Percentiles rank a stretch among this genome's conserved stretches.
Evolutionary conservation across 2,329 filamentous ascomycete species (phyloP).

Genomic region (Amylocarpus encephaloides): DNA sequence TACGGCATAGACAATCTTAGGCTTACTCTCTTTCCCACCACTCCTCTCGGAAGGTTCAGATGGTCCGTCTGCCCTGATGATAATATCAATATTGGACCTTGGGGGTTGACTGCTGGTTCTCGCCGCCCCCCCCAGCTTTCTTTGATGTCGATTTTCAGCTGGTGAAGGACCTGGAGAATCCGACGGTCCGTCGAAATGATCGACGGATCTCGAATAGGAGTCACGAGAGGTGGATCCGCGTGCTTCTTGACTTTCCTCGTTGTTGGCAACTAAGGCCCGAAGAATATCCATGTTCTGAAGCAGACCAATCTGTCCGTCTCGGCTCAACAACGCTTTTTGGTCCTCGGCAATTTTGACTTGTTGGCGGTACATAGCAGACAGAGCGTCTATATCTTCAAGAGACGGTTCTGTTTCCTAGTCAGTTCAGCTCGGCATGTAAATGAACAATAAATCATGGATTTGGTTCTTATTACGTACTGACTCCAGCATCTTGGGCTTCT

Average conservation of each 20-base stretch:
- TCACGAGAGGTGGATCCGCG: slow-evolving; percentile 21
- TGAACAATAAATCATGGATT: not conserved
- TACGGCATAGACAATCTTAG: slow-evolving; percentile 52
- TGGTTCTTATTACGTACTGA: too few species aligned
- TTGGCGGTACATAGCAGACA: slow-evolving; percentile 27
- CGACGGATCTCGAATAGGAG: slow-evolving; percentile 24
- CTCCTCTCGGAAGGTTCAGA: slow-evolving; percentile 21
- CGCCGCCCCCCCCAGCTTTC: slow-evolving; percentile 22
- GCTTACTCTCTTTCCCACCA: slow-evolving; percentile 13
- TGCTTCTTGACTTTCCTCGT: slow-evolving; percentile 18
- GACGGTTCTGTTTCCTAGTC: slow-evolving; percentile 12
- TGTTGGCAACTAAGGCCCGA: slow-evolving; percentile 18
- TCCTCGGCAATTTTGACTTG: slow-evolving; percentile 27
- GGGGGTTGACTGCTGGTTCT: slow-evolving; percentile 29
- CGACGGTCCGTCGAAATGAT: slow-evolving; percentile 26
- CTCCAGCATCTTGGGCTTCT: not conserved
- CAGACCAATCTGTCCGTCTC: slow-evolving; percentile 2
- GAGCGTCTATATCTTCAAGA: slow-evolving; percentile 20
- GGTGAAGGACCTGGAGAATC: slow-evolving; percentile 30
- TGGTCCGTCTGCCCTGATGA: slow-evolving; percentile 18
- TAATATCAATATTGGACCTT: slow-evolving; percentile 14
- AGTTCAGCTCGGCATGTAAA: too few species aligned
- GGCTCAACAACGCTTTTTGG: slow-evolving; percentile 12
- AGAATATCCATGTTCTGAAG: slow-evolving; percentile 17
- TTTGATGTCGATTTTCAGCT: slow-evolving; percentile 25